Conservation (phyloP, 2,329 filamentous ascomycete genomes). For the Arthrobotrys musiformis region DNA sequence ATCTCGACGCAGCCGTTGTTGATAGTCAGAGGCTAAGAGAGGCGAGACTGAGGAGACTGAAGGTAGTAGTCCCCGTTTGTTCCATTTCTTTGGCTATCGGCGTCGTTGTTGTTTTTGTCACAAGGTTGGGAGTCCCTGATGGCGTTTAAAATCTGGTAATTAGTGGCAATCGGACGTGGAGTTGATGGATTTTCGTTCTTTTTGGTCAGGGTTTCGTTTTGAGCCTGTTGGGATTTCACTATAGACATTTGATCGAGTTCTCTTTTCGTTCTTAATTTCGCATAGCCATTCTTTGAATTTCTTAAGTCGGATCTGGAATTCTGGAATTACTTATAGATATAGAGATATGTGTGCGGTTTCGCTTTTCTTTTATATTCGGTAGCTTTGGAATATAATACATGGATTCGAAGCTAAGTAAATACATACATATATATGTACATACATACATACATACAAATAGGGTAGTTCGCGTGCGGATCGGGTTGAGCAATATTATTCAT, state of each 20-base stretch:
- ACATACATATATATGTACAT: no score
- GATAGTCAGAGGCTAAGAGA: slow-evolving; percentile 37
- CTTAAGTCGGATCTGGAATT: no score
- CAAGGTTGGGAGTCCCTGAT: slow-evolving; percentile 1
- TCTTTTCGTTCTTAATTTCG: no score
- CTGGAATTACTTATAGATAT: not conserved
- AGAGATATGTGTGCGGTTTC: slow-evolving; percentile 1
- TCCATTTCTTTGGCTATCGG: slow-evolving; percentile 40
- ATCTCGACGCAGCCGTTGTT: slow-evolving; percentile 36
- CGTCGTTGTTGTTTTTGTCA: slow-evolving; percentile 31
- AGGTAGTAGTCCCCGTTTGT: slow-evolving; percentile 35
- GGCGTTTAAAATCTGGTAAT: not conserved
- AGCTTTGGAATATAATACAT: no score
- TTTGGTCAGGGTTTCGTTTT: not conserved
- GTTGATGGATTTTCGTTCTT: not conserved
- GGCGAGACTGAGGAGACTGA: slow-evolving; percentile 38
- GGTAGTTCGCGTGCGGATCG: not conserved
- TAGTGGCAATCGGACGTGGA: not conserved
- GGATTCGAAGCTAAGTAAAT: no score
- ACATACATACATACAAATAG: not conserved
- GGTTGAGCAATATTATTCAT: slow-evolving; percentile 5
- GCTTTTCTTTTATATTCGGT: not conserved
- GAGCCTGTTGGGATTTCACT: no score
- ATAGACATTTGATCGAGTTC: no score
- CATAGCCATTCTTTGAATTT: no score